These are phyloP conservation scores for Dothiorella sarmentorum DNA, from an alignment of 2,329 filamentous ascomycete genomes.

Conservation along the genomic window DNA sequence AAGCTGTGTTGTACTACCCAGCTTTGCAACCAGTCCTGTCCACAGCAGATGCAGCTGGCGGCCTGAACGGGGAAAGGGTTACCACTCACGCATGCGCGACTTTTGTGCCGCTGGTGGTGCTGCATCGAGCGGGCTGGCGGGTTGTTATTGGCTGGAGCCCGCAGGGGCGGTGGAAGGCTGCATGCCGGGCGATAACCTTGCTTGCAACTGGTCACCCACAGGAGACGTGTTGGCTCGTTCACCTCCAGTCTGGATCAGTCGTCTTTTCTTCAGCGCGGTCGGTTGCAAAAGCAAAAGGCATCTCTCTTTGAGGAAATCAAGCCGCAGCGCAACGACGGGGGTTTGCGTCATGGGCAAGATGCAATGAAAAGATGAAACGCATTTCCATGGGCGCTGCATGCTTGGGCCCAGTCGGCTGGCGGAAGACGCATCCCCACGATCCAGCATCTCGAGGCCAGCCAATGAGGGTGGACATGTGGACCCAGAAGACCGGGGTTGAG, in stretches of 20 bases:
- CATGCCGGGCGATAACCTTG: slow-evolving; percentile 9
- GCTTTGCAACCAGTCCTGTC: neutral
- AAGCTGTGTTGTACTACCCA: neutral
- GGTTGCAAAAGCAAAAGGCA: neutral
- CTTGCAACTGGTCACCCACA: neutral
- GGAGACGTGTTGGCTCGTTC: neutral
- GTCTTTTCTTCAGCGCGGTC: slow-evolving; percentile 1
- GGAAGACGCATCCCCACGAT: slow-evolving; percentile 6
- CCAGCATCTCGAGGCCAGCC: neutral
- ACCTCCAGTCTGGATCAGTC: neutral
- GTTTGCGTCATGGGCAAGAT: neutral
- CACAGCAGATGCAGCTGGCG: neutral
- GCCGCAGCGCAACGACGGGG: neutral
- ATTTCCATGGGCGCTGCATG: slow-evolving; percentile 1
- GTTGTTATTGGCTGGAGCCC: neutral
- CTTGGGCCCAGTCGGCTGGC: neutral
- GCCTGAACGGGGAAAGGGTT: neutral
- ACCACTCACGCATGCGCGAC: slow-evolving; percentile 8
- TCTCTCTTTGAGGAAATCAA: neutral
- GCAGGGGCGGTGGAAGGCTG: slow-evolving; percentile 5
- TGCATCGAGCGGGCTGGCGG: neutral
- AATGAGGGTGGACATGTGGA: neutral
- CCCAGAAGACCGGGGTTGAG: neutral
- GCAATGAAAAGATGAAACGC: neutral
- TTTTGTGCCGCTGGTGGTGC: neutral